phyloP scores from a whole-genome alignment of 2,329 filamentous ascomycete species.

The Hypoxylon sp. region DNA sequence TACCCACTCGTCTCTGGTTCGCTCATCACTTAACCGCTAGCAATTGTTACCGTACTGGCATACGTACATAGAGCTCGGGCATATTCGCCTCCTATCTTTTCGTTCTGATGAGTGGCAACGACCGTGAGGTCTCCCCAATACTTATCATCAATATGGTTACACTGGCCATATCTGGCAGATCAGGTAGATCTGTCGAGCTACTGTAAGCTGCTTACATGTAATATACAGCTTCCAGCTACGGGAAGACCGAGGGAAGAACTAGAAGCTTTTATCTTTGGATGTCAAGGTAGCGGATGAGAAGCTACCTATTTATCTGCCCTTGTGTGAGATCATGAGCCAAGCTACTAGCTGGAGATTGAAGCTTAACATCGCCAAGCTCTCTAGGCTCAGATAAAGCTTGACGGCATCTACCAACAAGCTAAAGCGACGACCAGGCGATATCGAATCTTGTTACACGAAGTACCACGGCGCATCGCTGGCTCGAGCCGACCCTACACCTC shows the following conservation, averaged over 20 bases:
- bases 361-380: slow-evolving; percentile 26
- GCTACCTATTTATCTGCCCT: slow-evolving; percentile 8
- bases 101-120: slow-evolving; percentile 30
- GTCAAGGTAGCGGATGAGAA: slow-evolving; percentile 9
- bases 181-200: slow-evolving; percentile 35
- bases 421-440: slow-evolving; percentile 6
- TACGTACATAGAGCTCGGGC: slow-evolving; percentile 13
- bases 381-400: slow-evolving; percentile 12
- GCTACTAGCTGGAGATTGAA: slow-evolving; percentile 18
- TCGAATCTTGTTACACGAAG: not conserved
- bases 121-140: slow-evolving; percentile 15
- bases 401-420: not conserved
- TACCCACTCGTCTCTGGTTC: slow-evolving; percentile 18
- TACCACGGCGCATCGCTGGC: not conserved
- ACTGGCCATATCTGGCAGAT: slow-evolving; percentile 27
- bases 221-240: slow-evolving; percentile 21
- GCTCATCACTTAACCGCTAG: slow-evolving; percentile 18
- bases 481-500: not conserved
- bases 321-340: slow-evolving; percentile 31
- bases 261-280: not conserved
- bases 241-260: slow-evolving; percentile 1
- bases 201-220: slow-evolving; percentile 12
- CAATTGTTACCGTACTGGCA: slow-evolving; percentile 18
- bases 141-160: slow-evolving; percentile 33
- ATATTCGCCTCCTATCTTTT: slow-evolving; percentile 9